Conservation (phyloP, 2,329 filamentous ascomycete species). For the Hymenotorrendiella dingleyae region DNA sequence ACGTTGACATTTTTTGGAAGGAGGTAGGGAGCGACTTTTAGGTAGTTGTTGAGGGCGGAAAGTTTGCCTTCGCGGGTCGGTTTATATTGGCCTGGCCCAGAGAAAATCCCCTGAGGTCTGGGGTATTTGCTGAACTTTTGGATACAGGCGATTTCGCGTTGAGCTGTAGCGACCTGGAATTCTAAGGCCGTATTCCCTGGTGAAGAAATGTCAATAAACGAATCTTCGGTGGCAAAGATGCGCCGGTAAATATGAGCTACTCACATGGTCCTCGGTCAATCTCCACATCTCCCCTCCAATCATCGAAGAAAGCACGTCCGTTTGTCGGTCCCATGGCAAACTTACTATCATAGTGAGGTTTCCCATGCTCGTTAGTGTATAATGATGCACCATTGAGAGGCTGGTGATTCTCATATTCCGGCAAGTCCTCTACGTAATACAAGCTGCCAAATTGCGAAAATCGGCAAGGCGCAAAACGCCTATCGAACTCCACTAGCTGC, state of each 20-base stretch:
- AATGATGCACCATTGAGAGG: too few species aligned
- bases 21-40: conserved; percentile 2
- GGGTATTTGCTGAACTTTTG: background rate
- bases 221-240: background rate
- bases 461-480: conserved; percentile 29
- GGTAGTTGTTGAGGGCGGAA: conserved; percentile 1
- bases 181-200: conserved; percentile 9
- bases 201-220: background rate
- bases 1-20: conserved; percentile 2
- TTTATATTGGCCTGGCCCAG: conserved; percentile 1
- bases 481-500: conserved; percentile 30
- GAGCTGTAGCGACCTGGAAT: background rate
- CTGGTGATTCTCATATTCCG: background rate
- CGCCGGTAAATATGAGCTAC: background rate
- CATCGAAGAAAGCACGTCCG: background rate
- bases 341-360: background rate
- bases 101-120: background rate
- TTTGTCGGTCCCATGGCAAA: conserved; percentile 1
- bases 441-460: conserved; percentile 21
- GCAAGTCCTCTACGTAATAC: conserved; percentile 3
- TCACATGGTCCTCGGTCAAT: conserved; percentile 12
- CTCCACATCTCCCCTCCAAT: background rate
- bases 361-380: background rate
- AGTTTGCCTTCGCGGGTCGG: conserved; percentile 4
- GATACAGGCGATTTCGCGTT: conserved; percentile 9